Conservation (phyloP, 2,329 filamentous ascomycete species). For the Bipolaris oryzae region DNA sequence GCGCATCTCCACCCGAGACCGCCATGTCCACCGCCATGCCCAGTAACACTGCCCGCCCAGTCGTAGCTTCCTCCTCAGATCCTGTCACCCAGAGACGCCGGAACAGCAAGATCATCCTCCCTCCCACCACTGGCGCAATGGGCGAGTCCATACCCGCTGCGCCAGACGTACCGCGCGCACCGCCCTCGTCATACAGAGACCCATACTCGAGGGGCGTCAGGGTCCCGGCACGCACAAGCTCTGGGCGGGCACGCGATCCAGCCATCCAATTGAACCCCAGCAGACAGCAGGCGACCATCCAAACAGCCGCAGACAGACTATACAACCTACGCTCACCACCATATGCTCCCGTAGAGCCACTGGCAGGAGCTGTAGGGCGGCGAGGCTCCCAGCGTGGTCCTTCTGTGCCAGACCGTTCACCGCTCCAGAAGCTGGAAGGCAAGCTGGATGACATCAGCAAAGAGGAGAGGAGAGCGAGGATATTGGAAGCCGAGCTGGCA, state of each 20-base stretch:
- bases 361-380: conserved; percentile 36
- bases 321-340: conserved; percentile 41
- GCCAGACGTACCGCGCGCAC: conserved; percentile 65
- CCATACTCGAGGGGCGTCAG: conserved; percentile 43
- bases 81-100: conserved; percentile 40
- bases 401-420: conserved; percentile 82
- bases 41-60: conserved; percentile 38
- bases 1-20: conserved; percentile 19
- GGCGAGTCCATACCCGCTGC: conserved; percentile 50
- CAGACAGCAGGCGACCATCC: conserved; percentile 44
- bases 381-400: conserved; percentile 45
- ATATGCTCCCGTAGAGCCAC: conserved; percentile 37
- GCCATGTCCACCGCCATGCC: conserved; percentile 19
- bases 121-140: conserved; percentile 29
- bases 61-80: conserved; percentile 27
- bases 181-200: conserved; percentile 52
- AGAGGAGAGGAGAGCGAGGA: conserved; percentile 87
- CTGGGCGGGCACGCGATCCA: conserved; percentile 40
- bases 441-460: conserved; percentile 93
- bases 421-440: conserved; percentile 89
- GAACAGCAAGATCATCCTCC: conserved; percentile 41
- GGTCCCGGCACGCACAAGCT: conserved; percentile 33
- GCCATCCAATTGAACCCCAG: conserved; percentile 43
- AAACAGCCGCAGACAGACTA: conserved; percentile 40
- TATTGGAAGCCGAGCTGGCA: conserved; percentile 79